Percentiles rank a stretch among this genome's conserved stretches.
phyloP scores from a whole-genome alignment of 176 grass and related monocot genomes.

The Eragrostis nindensis region DNA sequence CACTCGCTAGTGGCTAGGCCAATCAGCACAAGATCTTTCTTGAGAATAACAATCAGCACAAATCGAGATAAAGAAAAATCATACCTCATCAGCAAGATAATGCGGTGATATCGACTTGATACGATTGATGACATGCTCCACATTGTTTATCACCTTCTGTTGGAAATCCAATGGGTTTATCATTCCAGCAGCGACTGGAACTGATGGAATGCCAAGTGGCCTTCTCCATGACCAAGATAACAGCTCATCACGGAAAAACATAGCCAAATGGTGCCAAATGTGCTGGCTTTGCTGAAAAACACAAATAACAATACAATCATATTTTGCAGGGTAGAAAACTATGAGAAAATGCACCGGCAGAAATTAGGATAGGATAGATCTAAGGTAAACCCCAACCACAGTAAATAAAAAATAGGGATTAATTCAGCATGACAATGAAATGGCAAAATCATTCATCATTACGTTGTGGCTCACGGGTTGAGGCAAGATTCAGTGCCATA shows the following conservation, averaged over 20 bases:
- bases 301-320: slow-evolving; percentile 27
- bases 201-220: slow-evolving; percentile 86
- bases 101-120: slow-evolving; percentile 90
- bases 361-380: background rate
- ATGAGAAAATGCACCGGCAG: background rate
- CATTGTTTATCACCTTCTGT: slow-evolving; percentile 91
- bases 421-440: background rate
- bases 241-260: slow-evolving; percentile 98
- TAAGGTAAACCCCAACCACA: background rate
- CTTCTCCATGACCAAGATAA: slow-evolving; percentile 99
- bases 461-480: background rate
- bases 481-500: slow-evolving; percentile 1
- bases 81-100: slow-evolving; percentile 91
- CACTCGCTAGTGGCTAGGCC: too few species aligned
- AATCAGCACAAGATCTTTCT: background rate
- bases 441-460: background rate
- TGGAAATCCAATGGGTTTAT: slow-evolving; percentile 84
- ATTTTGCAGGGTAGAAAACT: slow-evolving; percentile 25
- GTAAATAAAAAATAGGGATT: background rate
- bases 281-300: slow-evolving; percentile 90
- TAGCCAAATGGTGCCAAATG: slow-evolving; percentile 99
- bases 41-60: background rate
- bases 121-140: slow-evolving; percentile 81
- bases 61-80: background rate
- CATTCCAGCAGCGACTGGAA: slow-evolving; percentile 66